Evolutionary conservation across 176 grass and related monocot genomes (phyloP), one percentile per base, ranked within the genome.

Genomic region (Areca catechu): DNA sequence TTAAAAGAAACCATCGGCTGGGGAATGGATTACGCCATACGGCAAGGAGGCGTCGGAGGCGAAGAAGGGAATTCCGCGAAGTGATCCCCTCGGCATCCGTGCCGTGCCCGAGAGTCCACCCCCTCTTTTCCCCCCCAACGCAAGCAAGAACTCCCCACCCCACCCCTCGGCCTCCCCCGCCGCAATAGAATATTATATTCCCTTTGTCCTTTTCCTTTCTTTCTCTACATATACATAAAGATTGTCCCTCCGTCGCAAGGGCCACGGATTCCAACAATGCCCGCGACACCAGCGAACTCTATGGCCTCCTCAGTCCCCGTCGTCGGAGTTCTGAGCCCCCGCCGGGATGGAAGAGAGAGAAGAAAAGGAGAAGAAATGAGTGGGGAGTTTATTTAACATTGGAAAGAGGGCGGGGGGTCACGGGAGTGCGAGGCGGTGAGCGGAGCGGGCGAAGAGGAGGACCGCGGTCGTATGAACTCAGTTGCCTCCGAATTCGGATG

Each of bases 11-110:
- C 66, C 16, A 53, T 15, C 54, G 55, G 22, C 66, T 18, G 53
- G 76, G 53, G 67, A 62, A 58, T 53, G 22, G 15, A 57, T 67
- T 69, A 63, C 47, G 50, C 24, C 47, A 72, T 54, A 82, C 76
- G 74, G 85, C 68, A 66, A 83, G 34, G 49, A 18, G 24, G 49
- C 61, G 27, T 49, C 15, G 65, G 48, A 51, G 48, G 61, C 43
- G 23, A 60, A 51, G 50, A 56, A 67, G 19, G 28, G 22, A 12
- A 60, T 20, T 50, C 55, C 54, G 23, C 47, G 20, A 65, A 65
- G 62, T 20, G 62, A 67, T 67, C 51, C 10, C 58, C 70, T 72
- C 50, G 24, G 70, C 50, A 62, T 18, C 50, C 70, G 58, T 72
- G 70, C 58, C 70, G 56, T 72, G 70, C 49, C 58, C 58, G 28